A percentile compares a stretch with the other conserved stretches of the same genome.
phyloP scores from a whole-genome alignment of 1,139 yeast species.

The Entelexis sorbosivorans region DNA sequence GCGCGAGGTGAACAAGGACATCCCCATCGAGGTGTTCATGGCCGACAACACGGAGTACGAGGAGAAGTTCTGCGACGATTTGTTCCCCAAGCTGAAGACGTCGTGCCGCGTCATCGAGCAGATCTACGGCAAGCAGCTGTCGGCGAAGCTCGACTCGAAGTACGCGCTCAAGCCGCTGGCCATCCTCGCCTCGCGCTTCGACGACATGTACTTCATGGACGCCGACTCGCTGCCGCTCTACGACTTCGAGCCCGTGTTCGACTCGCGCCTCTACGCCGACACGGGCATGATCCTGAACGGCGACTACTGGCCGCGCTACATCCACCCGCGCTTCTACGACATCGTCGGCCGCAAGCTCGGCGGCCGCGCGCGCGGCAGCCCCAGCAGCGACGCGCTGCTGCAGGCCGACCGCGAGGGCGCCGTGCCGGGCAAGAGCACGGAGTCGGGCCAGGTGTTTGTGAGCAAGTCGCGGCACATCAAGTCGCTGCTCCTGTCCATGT shows the following conservation, averaged over 20 bases:
- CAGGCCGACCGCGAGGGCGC: slow-evolving; percentile 58
- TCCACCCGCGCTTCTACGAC: slow-evolving; percentile 56
- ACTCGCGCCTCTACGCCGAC: slow-evolving; percentile 42
- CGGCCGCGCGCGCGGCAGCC: slow-evolving; percentile 34
- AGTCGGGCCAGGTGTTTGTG: slow-evolving; percentile 70
- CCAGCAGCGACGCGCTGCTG: slow-evolving; percentile 18
- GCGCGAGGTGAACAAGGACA: slow-evolving; percentile 48
- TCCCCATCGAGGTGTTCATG: slow-evolving; percentile 70
- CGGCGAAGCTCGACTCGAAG: slow-evolving; percentile 41
- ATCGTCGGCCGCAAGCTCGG: slow-evolving; percentile 46
- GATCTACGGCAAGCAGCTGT: slow-evolving; percentile 41
- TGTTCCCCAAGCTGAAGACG: slow-evolving; percentile 59
- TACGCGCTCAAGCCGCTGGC: slow-evolving; percentile 67
- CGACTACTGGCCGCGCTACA: slow-evolving; percentile 69
- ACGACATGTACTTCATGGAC: slow-evolving; percentile 62
- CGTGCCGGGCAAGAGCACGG: slow-evolving; percentile 71
- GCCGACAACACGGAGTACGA: slow-evolving; percentile 65
- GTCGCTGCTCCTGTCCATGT: slow-evolving; percentile 55
- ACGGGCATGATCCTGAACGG: slow-evolving; percentile 69
- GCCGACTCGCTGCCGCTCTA: slow-evolving; percentile 63
- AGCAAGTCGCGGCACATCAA: slow-evolving; percentile 55
- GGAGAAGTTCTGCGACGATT: slow-evolving; percentile 48
- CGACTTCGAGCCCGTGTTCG: slow-evolving; percentile 45
- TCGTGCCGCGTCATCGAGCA: slow-evolving; percentile 55
- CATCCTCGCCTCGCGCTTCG: slow-evolving; percentile 61